These are phyloP conservation scores for Saccharomycopsis amapae DNA, from an alignment of 805 yeast genomes.

Conservation along the genomic window DNA sequence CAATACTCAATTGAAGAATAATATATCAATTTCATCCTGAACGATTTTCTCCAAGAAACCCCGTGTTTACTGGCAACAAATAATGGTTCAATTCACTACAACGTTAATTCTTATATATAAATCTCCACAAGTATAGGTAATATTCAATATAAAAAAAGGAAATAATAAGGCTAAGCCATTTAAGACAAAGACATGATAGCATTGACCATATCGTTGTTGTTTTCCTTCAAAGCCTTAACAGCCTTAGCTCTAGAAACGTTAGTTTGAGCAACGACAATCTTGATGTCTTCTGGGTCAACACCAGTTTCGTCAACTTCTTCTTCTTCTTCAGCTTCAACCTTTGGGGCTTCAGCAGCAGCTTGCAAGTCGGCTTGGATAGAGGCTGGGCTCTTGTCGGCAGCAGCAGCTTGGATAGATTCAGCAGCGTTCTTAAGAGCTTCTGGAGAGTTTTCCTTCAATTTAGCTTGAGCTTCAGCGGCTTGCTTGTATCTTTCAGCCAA, in stretches of 20 bases:
- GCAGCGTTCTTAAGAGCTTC: slow-evolving; percentile 38
- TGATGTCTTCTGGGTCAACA: slow-evolving; percentile 72
- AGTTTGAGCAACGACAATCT: slow-evolving; percentile 86
- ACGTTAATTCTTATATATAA: too few relatives aligned
- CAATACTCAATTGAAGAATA: too few relatives aligned
- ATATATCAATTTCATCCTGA: too few relatives aligned
- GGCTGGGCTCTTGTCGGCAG: slow-evolving; percentile 38
- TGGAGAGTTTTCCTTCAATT: slow-evolving; percentile 44
- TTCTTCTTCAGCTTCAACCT: slow-evolving; percentile 49
- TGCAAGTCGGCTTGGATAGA: slow-evolving; percentile 78
- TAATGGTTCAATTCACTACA: too few relatives aligned
- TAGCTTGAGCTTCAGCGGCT: slow-evolving; percentile 72
- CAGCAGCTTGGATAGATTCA: slow-evolving; percentile 38
- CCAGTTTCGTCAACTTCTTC: slow-evolving; percentile 83
- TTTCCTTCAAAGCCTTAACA: slow-evolving; percentile 78
- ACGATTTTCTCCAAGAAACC: too few relatives aligned
- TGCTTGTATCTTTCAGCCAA: slow-evolving; percentile 80
- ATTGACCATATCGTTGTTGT: slow-evolving; percentile 91
- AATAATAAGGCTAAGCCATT: too few relatives aligned
- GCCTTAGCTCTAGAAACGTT: slow-evolving; percentile 86
- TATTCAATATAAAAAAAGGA: too few relatives aligned
- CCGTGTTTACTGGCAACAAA: too few relatives aligned
- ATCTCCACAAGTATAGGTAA: too few relatives aligned
- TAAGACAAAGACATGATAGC: slow-evolving; percentile 69
- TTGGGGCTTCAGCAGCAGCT: slow-evolving; percentile 49